Evolutionary conservation across 106 monocot genomes (phyloP).

Genomic region (Dioscorea dumetorum): DNA sequence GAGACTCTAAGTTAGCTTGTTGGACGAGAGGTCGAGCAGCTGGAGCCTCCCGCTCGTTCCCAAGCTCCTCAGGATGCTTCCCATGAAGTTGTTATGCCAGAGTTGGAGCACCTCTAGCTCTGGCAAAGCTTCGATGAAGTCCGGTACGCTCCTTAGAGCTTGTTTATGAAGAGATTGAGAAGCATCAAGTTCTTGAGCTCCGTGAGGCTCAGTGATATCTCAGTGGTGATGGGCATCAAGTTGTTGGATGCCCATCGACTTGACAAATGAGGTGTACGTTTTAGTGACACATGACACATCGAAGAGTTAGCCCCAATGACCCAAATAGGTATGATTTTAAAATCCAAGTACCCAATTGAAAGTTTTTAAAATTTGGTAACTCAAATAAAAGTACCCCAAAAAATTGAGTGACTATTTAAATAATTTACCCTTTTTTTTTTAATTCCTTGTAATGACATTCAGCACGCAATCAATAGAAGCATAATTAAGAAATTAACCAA

Average conservation of each 20-base stretch:
- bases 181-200: constrained; percentile 40
- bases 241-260: constrained; percentile 83
- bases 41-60: constrained; percentile 43
- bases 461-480: no score
- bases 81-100: constrained; percentile 78
- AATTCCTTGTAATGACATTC: no score
- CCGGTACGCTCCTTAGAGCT: constrained; percentile 42
- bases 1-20: constrained; percentile 46
- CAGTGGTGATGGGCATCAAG: constrained; percentile 48
- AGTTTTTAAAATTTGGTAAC: no score
- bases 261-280: no score
- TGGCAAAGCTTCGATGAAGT: constrained; percentile 46
- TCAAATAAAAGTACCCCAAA: no score
- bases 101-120: constrained; percentile 38
- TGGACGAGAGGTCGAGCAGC: constrained; percentile 49
- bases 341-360: no score
- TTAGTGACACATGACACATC: no score
- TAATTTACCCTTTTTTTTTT: no score
- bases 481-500: no score
- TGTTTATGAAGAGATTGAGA: constrained; percentile 51
- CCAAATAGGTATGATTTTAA: no score
- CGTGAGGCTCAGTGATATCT: constrained; percentile 32
- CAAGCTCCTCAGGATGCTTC: constrained; percentile 34
- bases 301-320: no score
- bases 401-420: no score